Evolutionary conservation across 1,139 yeast genomes (phyloP).

Genomic region (Blastobotrys raffinosifermentans): DNA sequence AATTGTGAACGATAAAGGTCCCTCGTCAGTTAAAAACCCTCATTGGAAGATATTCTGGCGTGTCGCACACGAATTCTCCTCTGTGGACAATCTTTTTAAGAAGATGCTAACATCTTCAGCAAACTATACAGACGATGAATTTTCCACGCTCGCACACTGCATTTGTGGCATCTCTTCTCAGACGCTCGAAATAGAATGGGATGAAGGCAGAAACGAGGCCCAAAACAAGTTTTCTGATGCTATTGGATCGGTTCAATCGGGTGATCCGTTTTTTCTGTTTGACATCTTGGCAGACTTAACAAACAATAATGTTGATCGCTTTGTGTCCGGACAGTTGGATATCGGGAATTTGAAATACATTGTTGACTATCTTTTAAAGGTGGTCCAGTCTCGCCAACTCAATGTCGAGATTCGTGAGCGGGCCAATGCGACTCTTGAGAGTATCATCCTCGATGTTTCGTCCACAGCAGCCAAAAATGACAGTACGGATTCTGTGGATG

Average conservation of each 20-base stretch:
- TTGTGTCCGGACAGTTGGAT: constrained; percentile 35
- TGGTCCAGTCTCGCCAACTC: constrained; percentile 37
- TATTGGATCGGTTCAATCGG: constrained; percentile 13
- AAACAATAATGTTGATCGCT: constrained; percentile 43
- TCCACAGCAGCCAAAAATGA: constrained; percentile 31
- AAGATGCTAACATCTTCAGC: constrained; percentile 59
- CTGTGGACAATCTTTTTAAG: constrained; percentile 50
- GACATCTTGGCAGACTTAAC: constrained; percentile 31
- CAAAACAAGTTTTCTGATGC: constrained; percentile 11
- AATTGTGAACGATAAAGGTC: too few relatives aligned
- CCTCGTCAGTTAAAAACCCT: too few relatives aligned
- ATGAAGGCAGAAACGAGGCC: constrained; percentile 4
- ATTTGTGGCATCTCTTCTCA: constrained; percentile 6
- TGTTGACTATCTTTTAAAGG: constrained; percentile 42
- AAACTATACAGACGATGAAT: too few relatives aligned
- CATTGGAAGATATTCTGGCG: too few relatives aligned
- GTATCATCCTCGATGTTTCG: constrained; percentile 12
- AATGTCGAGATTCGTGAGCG: constrained; percentile 42
- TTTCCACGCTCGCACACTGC: constrained; percentile 4
- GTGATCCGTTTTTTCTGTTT: constrained; percentile 21
- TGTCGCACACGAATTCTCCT: too few relatives aligned
- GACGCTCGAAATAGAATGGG: constrained; percentile 2
- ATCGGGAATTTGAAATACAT: constrained; percentile 40
- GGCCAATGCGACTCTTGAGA: constrained; percentile 46
- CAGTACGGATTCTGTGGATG: constrained; percentile 4